Evolutionary conservation across 1,284 basidiomycete genomes (phyloP).

Genomic region (Phenoliferia sp.): DNA sequence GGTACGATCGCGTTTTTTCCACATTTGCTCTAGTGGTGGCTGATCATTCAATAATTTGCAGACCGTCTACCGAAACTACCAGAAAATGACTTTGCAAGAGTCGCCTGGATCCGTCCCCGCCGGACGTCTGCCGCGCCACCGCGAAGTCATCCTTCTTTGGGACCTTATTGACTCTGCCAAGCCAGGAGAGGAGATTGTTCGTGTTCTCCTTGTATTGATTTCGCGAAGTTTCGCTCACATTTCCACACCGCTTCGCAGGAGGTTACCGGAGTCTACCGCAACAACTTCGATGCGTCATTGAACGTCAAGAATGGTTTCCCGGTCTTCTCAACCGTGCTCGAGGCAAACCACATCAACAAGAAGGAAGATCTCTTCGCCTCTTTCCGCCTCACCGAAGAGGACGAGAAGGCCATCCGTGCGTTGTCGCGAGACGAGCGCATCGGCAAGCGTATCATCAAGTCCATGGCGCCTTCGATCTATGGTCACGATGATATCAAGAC

Average conservation of each 20-base stretch:
- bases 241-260: conserved; percentile 52
- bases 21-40: background rate
- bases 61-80: conserved; percentile 98
- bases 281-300: conserved; percentile 96
- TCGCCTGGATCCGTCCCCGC: conserved; percentile 97
- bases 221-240: background rate
- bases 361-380: conserved; percentile 91
- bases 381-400: conserved; percentile 92
- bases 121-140: conserved; percentile 89
- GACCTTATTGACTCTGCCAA: conserved; percentile 97
- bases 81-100: conserved; percentile 98
- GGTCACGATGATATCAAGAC: conserved; percentile 99
- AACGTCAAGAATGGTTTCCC: conserved; percentile 99
- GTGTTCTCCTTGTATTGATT: background rate
- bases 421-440: conserved; percentile 89
- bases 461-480: conserved; percentile 96
- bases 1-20: conserved; percentile 46
- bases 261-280: conserved; percentile 94
- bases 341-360: conserved; percentile 97
- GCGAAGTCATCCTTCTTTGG: conserved; percentile 95
- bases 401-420: conserved; percentile 82
- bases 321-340: conserved; percentile 95
- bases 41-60: conserved; percentile 41
- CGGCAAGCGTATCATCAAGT: conserved; percentile 94
- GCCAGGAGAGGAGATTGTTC: conserved; percentile 92